Percentiles rank a stretch among this genome's conserved stretches.
Conservation (phyloP, 345 rosid genomes). For the Populus deltoides region DNA sequence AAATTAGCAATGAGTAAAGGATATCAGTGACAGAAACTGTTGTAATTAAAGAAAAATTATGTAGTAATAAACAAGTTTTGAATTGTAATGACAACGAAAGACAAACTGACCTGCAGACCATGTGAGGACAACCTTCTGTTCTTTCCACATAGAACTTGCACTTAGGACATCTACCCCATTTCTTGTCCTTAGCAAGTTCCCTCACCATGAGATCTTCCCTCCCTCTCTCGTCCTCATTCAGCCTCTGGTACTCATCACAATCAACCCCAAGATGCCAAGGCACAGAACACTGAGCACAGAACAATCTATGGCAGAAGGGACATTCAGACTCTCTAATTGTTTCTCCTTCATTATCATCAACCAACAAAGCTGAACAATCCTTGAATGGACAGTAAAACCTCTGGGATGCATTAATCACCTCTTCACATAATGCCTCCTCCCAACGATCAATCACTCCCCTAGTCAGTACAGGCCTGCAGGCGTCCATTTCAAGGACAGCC, state of each 20-base stretch:
- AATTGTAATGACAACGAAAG: too few species aligned
- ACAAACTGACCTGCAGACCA: slow-evolving; percentile 22
- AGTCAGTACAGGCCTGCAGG: slow-evolving; percentile 41
- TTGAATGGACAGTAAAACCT: slow-evolving; percentile 66
- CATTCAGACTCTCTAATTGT: slow-evolving; percentile 40
- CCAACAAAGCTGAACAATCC: slow-evolving; percentile 60
- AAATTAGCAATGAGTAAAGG: background rate
- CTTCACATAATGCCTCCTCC: slow-evolving; percentile 50
- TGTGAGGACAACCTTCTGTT: slow-evolving; percentile 27
- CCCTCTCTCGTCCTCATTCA: slow-evolving; percentile 23
- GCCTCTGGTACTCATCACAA: slow-evolving; percentile 16
- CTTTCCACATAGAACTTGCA: slow-evolving; percentile 30
- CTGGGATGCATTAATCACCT: slow-evolving; percentile 30
- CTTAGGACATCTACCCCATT: slow-evolving; percentile 23
- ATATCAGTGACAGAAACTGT: background rate
- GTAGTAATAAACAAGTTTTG: too few species aligned
- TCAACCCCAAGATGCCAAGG: slow-evolving; percentile 20
- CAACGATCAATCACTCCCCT: slow-evolving; percentile 45
- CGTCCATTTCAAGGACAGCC: slow-evolving; percentile 40
- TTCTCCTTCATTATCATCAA: slow-evolving; percentile 25
- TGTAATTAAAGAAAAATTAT: too few species aligned
- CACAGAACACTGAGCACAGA: slow-evolving; percentile 15
- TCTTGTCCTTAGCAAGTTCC: slow-evolving; percentile 15
- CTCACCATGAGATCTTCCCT: slow-evolving; percentile 19
- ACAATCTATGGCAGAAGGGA: slow-evolving; percentile 26